These are phyloP conservation scores for Trypanosoma vivax DNA, from an alignment of 208 protist genomes.

Conservation along the genomic window DNA sequence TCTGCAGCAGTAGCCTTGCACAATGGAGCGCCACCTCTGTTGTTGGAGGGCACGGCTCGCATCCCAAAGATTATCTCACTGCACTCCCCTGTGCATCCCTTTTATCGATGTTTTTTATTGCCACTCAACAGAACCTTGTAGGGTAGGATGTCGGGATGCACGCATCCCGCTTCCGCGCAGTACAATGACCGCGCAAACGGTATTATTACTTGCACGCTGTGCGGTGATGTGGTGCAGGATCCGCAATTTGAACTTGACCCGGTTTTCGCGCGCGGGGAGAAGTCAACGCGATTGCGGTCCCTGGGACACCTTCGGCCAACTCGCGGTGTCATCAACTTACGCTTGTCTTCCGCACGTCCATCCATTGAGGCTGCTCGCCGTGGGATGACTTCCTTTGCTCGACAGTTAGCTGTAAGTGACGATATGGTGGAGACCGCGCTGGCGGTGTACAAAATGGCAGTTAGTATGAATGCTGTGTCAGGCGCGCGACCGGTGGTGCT, in stretches of 20 bases:
- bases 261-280: conserved; percentile 42
- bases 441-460: conserved; percentile 76
- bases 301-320: conserved; percentile 49
- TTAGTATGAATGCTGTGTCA: conserved; percentile 59
- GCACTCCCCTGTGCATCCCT: too few species aligned
- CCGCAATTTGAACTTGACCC: conserved; percentile 80
- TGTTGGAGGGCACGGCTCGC: too few species aligned
- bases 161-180: conserved; percentile 66
- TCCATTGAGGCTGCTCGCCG: conserved; percentile 74
- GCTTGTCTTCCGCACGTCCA: conserved; percentile 27
- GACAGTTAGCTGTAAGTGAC: conserved; percentile 63
- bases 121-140: not conserved
- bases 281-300: conserved; percentile 9
- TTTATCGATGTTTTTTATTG: conserved; percentile 8
- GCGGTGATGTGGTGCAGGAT: conserved; percentile 63
- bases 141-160: conserved; percentile 45
- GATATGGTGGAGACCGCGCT: conserved; percentile 74
- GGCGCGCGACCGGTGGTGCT: conserved; percentile 62
- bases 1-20: too few species aligned
- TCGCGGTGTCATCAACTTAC: conserved; percentile 9
- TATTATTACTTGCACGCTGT: conserved; percentile 73
- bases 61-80: too few species aligned
- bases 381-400: conserved; percentile 74
- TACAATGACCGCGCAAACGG: conserved; percentile 52
- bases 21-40: too few species aligned